Percentiles rank a stretch among this genome's conserved stretches.
phyloP scores from a whole-genome alignment of 2,329 filamentous ascomycete species.

The Rhexocercosporidium sp. region DNA sequence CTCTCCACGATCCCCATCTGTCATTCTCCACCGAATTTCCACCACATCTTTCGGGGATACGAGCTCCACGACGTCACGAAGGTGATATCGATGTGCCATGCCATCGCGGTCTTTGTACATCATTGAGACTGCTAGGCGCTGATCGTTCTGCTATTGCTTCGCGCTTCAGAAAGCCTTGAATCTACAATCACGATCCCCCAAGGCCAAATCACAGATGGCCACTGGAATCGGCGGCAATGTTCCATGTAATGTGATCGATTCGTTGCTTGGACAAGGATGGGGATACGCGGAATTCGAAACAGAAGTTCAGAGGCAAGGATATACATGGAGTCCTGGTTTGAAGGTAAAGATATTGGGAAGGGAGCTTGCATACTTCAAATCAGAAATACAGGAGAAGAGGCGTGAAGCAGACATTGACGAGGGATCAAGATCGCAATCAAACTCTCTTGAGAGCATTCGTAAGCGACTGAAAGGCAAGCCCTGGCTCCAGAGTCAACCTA shows the following conservation, averaged over 20 bases:
- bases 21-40: neutral
- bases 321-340: neutral
- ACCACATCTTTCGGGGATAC: neutral
- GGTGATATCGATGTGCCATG: neutral
- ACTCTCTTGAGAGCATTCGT: neutral
- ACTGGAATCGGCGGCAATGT: neutral
- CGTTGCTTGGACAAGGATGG: neutral
- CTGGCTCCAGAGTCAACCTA: neutral
- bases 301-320: neutral
- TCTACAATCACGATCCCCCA: too few species aligned
- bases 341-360: neutral
- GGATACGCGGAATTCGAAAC: neutral
- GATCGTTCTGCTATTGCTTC: neutral
- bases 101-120: neutral
- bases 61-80: too few species aligned
- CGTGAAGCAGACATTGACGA: neutral
- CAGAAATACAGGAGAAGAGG: neutral
- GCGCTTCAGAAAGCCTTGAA: too few species aligned
- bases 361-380: neutral
- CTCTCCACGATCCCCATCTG: neutral
- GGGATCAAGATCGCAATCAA: neutral
- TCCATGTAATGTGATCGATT: neutral
- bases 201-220: neutral
- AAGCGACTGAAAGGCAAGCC: neutral
- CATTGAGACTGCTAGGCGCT: neutral